These are phyloP conservation scores for Tuber aestivum DNA, from an alignment of 495 filamentous ascomycete species.

Conservation along the genomic window DNA sequence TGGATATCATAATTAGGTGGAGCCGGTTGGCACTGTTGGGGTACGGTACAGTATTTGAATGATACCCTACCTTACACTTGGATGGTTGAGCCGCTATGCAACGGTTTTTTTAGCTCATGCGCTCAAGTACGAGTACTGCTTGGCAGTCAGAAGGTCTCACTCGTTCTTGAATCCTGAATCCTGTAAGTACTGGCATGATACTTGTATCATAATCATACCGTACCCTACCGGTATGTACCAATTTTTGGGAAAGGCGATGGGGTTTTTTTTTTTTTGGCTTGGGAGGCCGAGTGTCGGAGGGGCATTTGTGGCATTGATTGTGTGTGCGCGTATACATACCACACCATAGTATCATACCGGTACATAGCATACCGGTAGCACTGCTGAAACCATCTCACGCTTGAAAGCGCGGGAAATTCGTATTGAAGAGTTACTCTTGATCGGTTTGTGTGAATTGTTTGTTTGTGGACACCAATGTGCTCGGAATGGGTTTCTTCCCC, in stretches of 20 bases:
- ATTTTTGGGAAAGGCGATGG: neutral
- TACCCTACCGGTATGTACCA: too few species aligned
- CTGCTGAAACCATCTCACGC: neutral
- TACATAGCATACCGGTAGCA: too few species aligned
- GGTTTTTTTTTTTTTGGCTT: neutral
- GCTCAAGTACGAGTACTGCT: too few species aligned
- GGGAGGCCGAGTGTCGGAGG: neutral
- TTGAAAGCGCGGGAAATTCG: neutral
- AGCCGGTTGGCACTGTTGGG: too few species aligned
- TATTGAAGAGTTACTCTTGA: neutral
- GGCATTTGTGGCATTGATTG: neutral
- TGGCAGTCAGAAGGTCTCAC: constrained; percentile 14
- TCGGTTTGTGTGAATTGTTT: neutral
- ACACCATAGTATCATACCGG: too few species aligned
- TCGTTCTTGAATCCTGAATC: too few species aligned
- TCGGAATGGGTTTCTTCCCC: neutral
- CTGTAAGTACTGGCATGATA: too few species aligned
- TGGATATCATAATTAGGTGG: too few species aligned
- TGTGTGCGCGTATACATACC: neutral
- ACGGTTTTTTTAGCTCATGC: too few species aligned
- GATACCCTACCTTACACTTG: too few species aligned
- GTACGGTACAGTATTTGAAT: too few species aligned
- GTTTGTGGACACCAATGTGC: neutral
- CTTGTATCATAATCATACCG: too few species aligned
- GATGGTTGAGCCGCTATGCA: neutral